Conservation (phyloP, 129 eudicot species). For the Scalesia atractyloides region DNA sequence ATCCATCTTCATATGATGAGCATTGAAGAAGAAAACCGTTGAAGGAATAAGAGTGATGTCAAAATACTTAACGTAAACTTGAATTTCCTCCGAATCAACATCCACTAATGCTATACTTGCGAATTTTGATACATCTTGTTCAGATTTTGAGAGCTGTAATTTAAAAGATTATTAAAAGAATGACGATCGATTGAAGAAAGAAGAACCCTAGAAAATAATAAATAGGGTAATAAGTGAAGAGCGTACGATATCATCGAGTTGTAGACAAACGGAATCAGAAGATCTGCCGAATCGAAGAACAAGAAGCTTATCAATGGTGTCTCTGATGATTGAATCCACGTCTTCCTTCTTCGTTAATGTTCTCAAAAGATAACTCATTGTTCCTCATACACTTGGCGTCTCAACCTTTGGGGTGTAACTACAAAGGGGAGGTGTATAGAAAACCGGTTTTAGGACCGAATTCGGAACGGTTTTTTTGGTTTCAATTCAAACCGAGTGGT, state of each 20-base stretch:
- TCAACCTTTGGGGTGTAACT: no score
- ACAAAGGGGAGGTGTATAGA: no score
- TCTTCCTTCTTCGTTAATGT: conserved; percentile 71
- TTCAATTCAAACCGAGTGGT: no score
- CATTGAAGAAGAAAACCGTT: conserved; percentile 85
- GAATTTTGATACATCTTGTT: conserved; percentile 80
- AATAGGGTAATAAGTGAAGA: neutral
- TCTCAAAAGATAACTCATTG: conserved; percentile 62
- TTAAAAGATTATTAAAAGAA: no score
- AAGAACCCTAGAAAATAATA: conserved; percentile 7
- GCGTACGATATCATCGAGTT: conserved; percentile 89
- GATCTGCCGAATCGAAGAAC: conserved; percentile 94
- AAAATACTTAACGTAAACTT: conserved; percentile 85
- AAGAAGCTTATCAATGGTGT: conserved; percentile 91
- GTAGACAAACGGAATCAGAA: conserved; percentile 79
- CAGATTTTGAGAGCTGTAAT: conserved; percentile 81
- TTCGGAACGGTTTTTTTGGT: no score
- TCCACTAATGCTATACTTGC: conserved; percentile 78
- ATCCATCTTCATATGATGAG: conserved; percentile 99
- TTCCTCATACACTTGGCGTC: neutral
- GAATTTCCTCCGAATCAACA: conserved; percentile 74
- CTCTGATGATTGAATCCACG: conserved; percentile 75
- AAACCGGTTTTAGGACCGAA: no score
- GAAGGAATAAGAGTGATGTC: conserved; percentile 88
- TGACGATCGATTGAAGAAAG: no score